Evolutionary conservation across 1,139 yeast genomes (phyloP).

Genomic region (Suhomyces kunorum): DNA sequence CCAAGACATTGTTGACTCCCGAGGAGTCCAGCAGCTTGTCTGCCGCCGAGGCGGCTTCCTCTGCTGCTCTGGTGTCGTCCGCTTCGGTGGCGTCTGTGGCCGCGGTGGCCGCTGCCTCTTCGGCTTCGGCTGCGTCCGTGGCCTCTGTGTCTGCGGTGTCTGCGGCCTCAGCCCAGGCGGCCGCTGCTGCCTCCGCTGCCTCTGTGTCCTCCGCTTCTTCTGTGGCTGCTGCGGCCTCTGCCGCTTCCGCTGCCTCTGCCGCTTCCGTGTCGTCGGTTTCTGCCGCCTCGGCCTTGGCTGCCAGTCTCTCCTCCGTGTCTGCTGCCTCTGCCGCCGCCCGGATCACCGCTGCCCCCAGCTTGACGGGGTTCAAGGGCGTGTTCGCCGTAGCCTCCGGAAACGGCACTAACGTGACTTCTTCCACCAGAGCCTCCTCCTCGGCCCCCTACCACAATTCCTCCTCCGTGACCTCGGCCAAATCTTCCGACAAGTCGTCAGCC

Average conservation of each 20-base stretch:
- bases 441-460: constrained; percentile 21
- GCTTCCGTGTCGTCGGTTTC: constrained; percentile 17
- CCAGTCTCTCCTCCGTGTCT: constrained; percentile 19
- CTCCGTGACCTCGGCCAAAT: constrained; percentile 4
- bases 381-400: constrained; percentile 47
- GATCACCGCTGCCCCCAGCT: constrained; percentile 21
- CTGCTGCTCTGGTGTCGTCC: constrained; percentile 20
- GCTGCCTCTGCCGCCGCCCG: constrained; percentile 21
- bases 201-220: constrained; percentile 20
- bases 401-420: constrained; percentile 23
- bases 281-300: constrained; percentile 17
- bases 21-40: constrained; percentile 36
- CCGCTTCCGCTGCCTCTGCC: constrained; percentile 22
- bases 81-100: constrained; percentile 14
- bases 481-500: no score
- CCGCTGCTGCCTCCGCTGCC: constrained; percentile 17
- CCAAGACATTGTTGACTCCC: constrained; percentile 46
- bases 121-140: constrained; percentile 20
- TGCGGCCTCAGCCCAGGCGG: constrained; percentile 16
- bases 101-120: constrained; percentile 21
- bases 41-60: constrained; percentile 22
- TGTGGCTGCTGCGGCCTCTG: constrained; percentile 19
- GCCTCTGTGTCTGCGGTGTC: constrained; percentile 20
- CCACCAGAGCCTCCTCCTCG: constrained; percentile 21
- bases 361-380: constrained; percentile 46